Base-by-base conservation (phyloP, 345 rosid genomes). In the Brassica rapa region DNA sequence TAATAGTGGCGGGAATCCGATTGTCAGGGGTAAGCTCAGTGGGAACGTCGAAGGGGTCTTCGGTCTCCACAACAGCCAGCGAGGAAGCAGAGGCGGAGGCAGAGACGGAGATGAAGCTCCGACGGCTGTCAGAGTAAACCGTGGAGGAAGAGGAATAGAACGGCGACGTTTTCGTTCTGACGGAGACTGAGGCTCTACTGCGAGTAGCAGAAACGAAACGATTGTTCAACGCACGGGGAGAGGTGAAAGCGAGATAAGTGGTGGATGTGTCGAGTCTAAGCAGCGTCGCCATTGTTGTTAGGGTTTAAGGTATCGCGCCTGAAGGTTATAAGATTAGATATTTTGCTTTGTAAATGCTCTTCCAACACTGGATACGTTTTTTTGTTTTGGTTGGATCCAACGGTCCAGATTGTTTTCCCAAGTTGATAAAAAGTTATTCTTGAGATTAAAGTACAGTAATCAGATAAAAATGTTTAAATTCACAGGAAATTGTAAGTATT, bases 1-100 rank as follows among this genome's bases (percentile, higher is more conserved):
- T 93, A 56, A 95, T 90, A 14, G 99, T 91, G 49, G 94, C 99
- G 24, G 98, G 97, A 73, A 95, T 86, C 73, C 97, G 90, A 78
- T 82, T 86, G 62, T 95, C 99, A 0, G 93, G 89, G 1, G 87
- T 82, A 71, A 84, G 87, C 74, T 89, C 86, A 14, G 86, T 77
- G 67, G 82, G 21, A 75, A 88, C 68, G 39, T 86, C 96, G 43
- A 59, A 57, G 29, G 86, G 37, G 8, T 33, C 30, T 57, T 89
- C 94, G 19, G 81, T 71, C 49, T 84, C 89, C 33, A 83, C 71
- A 11, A 89, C 35, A n/a, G 88, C 79, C 5, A 88, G 72, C 66
- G 90, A 39, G 62, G 91, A 62, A 82, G 91, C 83, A 4, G 89
- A 71, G 23, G 62, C 62, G 23, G 23, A 15, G 24, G 62, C 37